Conservation (phyloP, 2,329 filamentous ascomycete genomes). For the Exophiala dermatitidis region DNA sequence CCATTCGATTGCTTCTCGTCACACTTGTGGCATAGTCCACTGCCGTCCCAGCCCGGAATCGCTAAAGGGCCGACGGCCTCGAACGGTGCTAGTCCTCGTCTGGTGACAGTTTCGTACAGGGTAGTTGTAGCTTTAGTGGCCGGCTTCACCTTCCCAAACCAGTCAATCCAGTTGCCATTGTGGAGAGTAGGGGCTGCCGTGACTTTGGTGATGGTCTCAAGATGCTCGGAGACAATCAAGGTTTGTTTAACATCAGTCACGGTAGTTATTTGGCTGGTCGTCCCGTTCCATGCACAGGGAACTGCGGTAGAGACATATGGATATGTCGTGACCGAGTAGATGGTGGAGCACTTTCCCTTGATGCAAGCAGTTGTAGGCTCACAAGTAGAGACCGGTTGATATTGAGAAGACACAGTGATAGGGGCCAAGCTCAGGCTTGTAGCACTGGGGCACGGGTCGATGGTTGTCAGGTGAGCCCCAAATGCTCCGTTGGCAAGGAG, state of each 20-base stretch:
- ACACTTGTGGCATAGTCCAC: slow-evolving; percentile 2
- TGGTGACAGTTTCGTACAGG: slow-evolving; percentile 8
- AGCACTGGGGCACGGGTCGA: background rate
- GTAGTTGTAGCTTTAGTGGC: background rate
- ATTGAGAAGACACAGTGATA: background rate
- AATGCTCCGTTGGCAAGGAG: background rate
- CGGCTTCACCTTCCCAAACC: background rate
- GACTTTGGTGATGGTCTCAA: background rate
- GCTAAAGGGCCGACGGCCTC: slow-evolving; percentile 7
- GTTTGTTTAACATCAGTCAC: slow-evolving; percentile 11
- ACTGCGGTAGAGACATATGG: slow-evolving; percentile 15
- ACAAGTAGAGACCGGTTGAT: background rate
- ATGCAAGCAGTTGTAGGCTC: background rate
- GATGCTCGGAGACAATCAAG: slow-evolving; percentile 1
- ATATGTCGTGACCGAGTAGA: slow-evolving; percentile 10
- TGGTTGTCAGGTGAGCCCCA: background rate
- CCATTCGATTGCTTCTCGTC: background rate
- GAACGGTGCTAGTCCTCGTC: slow-evolving; percentile 10
- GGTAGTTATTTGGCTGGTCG: slow-evolving; percentile 3
- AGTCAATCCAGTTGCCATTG: background rate
- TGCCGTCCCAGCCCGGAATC: slow-evolving; percentile 12
- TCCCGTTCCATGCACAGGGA: slow-evolving; percentile 14
- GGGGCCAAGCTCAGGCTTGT: background rate
- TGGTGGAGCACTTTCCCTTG: slow-evolving; percentile 9
- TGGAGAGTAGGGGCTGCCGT: background rate